Evolutionary conservation across 129 eudicot genomes (phyloP).

Genomic region (Flaveria sonorensis): DNA sequence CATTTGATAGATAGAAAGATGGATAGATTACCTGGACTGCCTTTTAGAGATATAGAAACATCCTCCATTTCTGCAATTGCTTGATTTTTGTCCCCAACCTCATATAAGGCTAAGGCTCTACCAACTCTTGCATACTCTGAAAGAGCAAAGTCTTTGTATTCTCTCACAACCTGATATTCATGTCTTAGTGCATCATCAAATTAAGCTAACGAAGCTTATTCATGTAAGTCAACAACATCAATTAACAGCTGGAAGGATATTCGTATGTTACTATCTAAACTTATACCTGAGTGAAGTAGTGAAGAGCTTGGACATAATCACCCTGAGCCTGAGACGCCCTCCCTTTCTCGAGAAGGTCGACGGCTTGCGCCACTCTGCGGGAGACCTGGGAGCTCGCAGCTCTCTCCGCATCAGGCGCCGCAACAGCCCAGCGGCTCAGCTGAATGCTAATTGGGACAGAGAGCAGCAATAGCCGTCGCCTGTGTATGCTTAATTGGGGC

Average conservation of each 20-base stretch:
- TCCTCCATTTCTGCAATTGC: slow-evolving; percentile 66
- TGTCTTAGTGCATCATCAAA: neutral
- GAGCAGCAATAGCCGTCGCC: slow-evolving; percentile 40
- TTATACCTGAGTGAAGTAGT: slow-evolving; percentile 46
- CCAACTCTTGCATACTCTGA: slow-evolving; percentile 66
- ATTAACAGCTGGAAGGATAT: neutral
- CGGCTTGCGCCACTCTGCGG: slow-evolving; percentile 53
- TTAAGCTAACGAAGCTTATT: neutral
- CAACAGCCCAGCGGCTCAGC: slow-evolving; percentile 12
- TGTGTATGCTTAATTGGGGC: slow-evolving; percentile 29
- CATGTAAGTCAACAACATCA: neutral
- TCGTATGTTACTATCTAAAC: too few species aligned
- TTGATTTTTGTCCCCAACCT: slow-evolving; percentile 61
- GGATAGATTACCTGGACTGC: slow-evolving; percentile 56
- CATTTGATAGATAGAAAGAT: neutral
- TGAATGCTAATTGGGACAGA: slow-evolving; percentile 34
- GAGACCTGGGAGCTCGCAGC: slow-evolving; percentile 43
- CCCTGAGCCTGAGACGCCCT: slow-evolving; percentile 52
- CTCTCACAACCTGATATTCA: slow-evolving; percentile 44
- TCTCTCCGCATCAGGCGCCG: slow-evolving; percentile 37
- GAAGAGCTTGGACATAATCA: slow-evolving; percentile 51
- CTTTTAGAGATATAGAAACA: slow-evolving; percentile 59
- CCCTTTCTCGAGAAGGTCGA: slow-evolving; percentile 52
- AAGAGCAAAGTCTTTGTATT: slow-evolving; percentile 62
- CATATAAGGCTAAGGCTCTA: slow-evolving; percentile 57